phyloP scores from a whole-genome alignment of 441 rosid genomes.

The Populus hybrid region DNA sequence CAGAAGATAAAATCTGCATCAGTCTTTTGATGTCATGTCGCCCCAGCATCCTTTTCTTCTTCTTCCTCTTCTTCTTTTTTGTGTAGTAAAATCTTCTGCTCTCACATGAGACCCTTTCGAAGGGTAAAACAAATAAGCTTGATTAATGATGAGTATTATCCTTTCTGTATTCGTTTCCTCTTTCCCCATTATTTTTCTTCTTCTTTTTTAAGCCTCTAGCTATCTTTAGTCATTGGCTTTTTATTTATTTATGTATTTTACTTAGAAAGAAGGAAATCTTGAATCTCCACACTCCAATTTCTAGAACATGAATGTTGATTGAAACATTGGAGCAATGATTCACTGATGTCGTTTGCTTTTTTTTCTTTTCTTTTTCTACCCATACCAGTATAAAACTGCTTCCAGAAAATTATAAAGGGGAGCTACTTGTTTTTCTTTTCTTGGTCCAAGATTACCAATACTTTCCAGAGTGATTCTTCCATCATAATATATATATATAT shows the following conservation, averaged over 20 bases:
- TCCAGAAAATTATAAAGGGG: too few species aligned
- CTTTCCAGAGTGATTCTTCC: too few species aligned
- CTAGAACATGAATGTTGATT: background rate
- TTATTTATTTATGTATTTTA: too few species aligned
- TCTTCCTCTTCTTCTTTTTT: background rate
- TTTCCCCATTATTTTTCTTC: too few species aligned
- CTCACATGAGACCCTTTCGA: slow-evolving; percentile 4
- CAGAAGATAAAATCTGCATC: slow-evolving; percentile 15
- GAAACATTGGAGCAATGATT: too few species aligned
- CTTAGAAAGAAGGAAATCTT: too few species aligned
- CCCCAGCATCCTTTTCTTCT: background rate
- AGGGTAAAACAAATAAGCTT: slow-evolving; percentile 3
- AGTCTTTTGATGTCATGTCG: slow-evolving; percentile 19
- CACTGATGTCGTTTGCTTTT: background rate
- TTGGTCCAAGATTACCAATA: too few species aligned
- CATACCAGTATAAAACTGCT: too few species aligned
- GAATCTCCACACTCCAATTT: background rate
- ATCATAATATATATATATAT: too few species aligned
- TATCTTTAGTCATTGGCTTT: background rate
- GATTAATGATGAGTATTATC: background rate
- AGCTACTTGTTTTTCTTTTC: too few species aligned
- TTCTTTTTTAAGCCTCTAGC: background rate
- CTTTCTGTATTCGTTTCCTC: background rate
- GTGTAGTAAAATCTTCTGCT: background rate
- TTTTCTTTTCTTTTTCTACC: too few species aligned